Percentiles rank a stretch among this genome's conserved stretches.
Evolutionary conservation across 129 eudicot genomes (phyloP).

Genomic region (Centrapalus pauciflorus): DNA sequence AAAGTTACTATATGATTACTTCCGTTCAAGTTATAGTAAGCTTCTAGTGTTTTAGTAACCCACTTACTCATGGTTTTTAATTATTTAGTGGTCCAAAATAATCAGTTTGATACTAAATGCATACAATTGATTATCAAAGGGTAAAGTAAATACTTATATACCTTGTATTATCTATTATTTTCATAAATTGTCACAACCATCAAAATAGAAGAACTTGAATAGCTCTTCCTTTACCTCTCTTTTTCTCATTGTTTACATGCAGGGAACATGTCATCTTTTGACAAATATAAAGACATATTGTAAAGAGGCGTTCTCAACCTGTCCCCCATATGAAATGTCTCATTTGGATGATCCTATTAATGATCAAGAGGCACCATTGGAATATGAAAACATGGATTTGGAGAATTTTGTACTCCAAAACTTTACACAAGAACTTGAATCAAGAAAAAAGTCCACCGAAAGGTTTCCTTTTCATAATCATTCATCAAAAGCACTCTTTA

Average conservation of each 20-base stretch:
- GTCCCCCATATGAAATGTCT: conserved; percentile 46
- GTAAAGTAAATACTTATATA: background rate
- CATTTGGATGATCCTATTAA: conserved; percentile 53
- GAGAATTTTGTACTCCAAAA: conserved; percentile 64
- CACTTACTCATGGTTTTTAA: too few species aligned
- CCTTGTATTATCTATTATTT: background rate
- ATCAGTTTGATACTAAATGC: too few species aligned
- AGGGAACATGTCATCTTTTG: conserved; percentile 83
- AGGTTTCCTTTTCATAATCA: conserved; percentile 64
- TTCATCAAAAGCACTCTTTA: conserved; percentile 59
- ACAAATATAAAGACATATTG: conserved; percentile 67
- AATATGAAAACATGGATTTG: conserved; percentile 83
- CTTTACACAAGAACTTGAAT: conserved; percentile 53
- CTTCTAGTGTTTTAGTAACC: too few species aligned
- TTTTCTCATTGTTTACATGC: conserved; percentile 8
- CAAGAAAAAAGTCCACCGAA: conserved; percentile 48
- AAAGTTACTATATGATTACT: too few species aligned
- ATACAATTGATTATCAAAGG: background rate
- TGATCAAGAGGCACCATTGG: conserved; percentile 44
- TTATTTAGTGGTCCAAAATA: too few species aligned
- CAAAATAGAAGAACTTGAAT: background rate
- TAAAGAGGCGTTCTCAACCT: conserved; percentile 45
- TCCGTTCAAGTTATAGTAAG: too few species aligned
- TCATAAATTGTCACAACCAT: too few species aligned
- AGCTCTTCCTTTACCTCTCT: background rate